Base-by-base conservation (phyloP, 148 eudicot genomes). In the Rhododendron griersonianum region DNA sequence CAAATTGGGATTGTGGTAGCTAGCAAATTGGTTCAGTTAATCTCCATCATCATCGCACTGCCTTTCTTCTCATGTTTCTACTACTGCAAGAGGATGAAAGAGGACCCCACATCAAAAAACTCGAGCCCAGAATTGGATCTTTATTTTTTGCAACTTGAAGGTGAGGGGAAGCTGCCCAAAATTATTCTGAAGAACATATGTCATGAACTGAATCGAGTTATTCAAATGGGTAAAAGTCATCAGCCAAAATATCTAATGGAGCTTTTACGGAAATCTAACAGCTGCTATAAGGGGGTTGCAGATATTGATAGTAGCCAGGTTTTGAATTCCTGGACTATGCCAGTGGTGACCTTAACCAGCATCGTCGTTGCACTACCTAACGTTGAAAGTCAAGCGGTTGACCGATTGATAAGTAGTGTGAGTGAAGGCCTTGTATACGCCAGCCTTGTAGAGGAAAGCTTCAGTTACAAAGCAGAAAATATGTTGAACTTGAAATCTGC, bases 11-110 rank as follows among this genome's bases (percentile, higher is more conserved):
- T 28, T 28, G 30, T 28, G 30, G 30, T 73, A 3, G 30, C 41
- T 15, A 55, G 87, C 81, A 90, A 90, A 59, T 44, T 83, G 5
- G 16, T 83, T 10, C 51, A n/a, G 7, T 47, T 86, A 21, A 13
- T 90, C 11, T 85, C 85, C 25, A 80, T 67, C 55, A 53, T 16
- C 33, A 30, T 69, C 23, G 3, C 67, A 7, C n/a, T 41, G 16
- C 71, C 7, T 19, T 18, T 82, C 6, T 47, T 81, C 1, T 73
- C 19, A 23, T 74, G 84, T 33, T 47, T 33, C 85, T 47, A 55
- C 53, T 69, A n/a, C n/a, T 44, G 39, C 19, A 61, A 30, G 35
- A 28, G 14, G 37, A 13, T 51, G 65, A 35, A 33, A 41, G 9
- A 7, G 37, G 39, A 39, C 4, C 33, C 1, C 10, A 4, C 15